Conservation (phyloP, 495 filamentous ascomycete species). For the Xylaria bambusicola region DNA sequence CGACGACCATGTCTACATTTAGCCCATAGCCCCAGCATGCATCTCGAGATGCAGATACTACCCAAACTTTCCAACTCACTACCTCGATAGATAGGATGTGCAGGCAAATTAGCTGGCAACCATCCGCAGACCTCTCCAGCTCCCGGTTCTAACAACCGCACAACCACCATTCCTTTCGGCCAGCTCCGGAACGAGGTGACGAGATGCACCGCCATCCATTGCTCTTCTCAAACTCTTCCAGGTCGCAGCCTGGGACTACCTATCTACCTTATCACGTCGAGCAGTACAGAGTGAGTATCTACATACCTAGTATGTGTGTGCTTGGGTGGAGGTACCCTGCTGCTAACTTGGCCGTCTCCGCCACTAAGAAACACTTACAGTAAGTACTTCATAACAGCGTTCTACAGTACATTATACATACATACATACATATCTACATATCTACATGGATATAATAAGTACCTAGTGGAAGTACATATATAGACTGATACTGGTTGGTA, state of each 20-base stretch:
- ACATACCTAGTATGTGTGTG: background rate
- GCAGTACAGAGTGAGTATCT: too few species aligned
- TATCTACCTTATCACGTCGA: too few species aligned
- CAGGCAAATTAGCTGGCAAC: slow-evolving; percentile 1
- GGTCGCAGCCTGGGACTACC: background rate
- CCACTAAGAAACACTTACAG: background rate
- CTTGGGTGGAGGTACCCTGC: background rate
- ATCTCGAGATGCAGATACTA: slow-evolving; percentile 2
- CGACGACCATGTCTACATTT: background rate
- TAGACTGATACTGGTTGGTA: too few species aligned
- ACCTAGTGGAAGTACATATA: too few species aligned
- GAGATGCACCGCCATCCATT: too few species aligned
- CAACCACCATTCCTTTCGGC: background rate
- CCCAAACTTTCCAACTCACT: too few species aligned
- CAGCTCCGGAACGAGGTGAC: slow-evolving; percentile 2
- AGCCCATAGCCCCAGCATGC: background rate
- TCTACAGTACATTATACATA: too few species aligned
- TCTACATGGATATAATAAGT: too few species aligned
- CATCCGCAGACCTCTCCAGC: too few species aligned
- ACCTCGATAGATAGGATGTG: background rate
- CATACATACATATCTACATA: too few species aligned
- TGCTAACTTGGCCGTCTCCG: background rate
- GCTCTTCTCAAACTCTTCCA: too few species aligned
- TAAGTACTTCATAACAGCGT: background rate
- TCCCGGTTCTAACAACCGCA: too few species aligned